A percentile compares a stretch with the other conserved stretches of the same genome.
phyloP scores from a whole-genome alignment of 1,284 basidiomycete genomes.

The Trichosporon sp. region DNA sequence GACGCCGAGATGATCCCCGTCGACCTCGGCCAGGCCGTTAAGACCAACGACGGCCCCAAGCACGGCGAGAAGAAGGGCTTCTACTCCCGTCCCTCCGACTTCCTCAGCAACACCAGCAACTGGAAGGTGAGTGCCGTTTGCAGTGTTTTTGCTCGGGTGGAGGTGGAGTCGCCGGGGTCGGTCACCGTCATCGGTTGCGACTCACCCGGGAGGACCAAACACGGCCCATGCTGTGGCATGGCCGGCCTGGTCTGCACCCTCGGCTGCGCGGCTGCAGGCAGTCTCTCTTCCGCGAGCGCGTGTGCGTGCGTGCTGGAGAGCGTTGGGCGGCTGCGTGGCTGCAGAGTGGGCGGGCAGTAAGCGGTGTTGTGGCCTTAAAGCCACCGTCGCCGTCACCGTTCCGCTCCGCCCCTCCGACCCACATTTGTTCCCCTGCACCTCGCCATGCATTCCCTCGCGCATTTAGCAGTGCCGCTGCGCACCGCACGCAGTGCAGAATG shows the following conservation, averaged over 20 bases:
- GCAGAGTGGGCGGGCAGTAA: background rate
- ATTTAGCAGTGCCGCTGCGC: background rate
- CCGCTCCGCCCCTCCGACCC: background rate
- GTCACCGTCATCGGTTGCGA: background rate
- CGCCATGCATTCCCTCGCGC: background rate
- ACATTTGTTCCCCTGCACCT: background rate
- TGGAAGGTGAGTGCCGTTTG: constrained; percentile 58
- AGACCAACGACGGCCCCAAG: constrained; percentile 47
- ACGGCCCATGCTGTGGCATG: background rate
- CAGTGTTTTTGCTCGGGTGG: background rate
- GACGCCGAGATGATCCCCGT: constrained; percentile 27
- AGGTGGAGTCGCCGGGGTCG: background rate
- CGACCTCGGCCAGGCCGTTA: constrained; percentile 35
- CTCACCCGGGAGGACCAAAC: background rate
- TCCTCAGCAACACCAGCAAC: constrained; percentile 84
- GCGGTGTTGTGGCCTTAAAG: background rate
- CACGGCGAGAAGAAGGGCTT: constrained; percentile 59
- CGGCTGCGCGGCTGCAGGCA: background rate
- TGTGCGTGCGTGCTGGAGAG: background rate
- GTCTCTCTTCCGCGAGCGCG: no score
- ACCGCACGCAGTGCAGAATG: background rate
- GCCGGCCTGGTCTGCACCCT: background rate
- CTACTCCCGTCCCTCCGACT: constrained; percentile 84
- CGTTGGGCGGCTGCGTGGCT: background rate
- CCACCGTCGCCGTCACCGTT: background rate